phyloP scores from a whole-genome alignment of 2,329 filamentous ascomycete species.

The Claviceps paspali region DNA sequence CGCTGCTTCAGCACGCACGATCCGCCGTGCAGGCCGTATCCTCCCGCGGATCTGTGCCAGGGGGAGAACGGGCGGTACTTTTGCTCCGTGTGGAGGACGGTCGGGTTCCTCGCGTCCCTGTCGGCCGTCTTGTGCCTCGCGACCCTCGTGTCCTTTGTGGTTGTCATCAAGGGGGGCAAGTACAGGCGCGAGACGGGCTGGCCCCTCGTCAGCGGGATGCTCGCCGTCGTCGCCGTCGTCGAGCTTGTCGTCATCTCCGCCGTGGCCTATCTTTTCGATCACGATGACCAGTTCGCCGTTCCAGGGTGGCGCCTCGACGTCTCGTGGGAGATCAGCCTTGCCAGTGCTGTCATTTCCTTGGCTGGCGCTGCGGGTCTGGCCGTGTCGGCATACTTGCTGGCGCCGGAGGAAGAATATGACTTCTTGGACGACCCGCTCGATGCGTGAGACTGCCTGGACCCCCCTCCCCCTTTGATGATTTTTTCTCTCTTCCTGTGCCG shows the following conservation, averaged over 20 bases:
- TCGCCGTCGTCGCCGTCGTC: constrained; percentile 49
- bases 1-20: constrained; percentile 59
- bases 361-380: constrained; percentile 43
- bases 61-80: constrained; percentile 48
- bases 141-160: constrained; percentile 61
- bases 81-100: constrained; percentile 81
- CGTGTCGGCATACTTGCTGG: constrained; percentile 53
- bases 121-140: constrained; percentile 69
- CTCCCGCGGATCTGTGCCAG: constrained; percentile 19
- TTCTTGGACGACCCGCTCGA: constrained; percentile 38
- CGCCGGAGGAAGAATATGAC: constrained; percentile 77
- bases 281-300: constrained; percentile 68
- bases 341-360: constrained; percentile 38
- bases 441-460: no score
- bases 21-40: constrained; percentile 36
- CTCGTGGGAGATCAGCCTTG: constrained; percentile 57
- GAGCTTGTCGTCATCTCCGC: constrained; percentile 67
- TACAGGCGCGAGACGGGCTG: constrained; percentile 69
- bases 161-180: constrained; percentile 66
- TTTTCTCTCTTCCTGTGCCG: no score
- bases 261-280: constrained; percentile 71
- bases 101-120: constrained; percentile 78
- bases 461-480: no score
- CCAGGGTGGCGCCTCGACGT: constrained; percentile 67
- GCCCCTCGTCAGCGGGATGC: constrained; percentile 54